Percentiles rank a stretch among this genome's conserved stretches.
Evolutionary conservation across 2,329 filamentous ascomycete genomes (phyloP).

Genomic region (Hypomyces rosellus): DNA sequence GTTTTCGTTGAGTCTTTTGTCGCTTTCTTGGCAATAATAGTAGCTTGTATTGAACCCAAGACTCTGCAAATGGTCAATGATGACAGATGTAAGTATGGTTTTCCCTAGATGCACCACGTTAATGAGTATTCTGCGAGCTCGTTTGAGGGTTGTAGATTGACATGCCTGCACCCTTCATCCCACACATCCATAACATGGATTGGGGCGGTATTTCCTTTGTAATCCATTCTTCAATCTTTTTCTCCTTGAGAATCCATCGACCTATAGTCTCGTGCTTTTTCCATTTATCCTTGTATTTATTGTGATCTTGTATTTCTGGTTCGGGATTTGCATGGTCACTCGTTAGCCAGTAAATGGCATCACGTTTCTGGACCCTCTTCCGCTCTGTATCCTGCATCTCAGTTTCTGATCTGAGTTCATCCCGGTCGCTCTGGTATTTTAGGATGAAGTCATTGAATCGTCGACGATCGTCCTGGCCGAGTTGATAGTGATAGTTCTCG

Average conservation of each 20-base stretch:
- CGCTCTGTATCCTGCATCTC: background rate
- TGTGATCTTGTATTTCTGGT: background rate
- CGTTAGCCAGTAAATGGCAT: background rate
- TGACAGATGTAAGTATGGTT: background rate
- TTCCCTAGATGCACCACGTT: background rate
- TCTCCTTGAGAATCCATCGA: background rate
- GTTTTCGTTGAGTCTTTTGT: background rate
- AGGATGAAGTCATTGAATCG: background rate
- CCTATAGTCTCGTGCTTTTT: background rate
- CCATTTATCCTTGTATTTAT: background rate
- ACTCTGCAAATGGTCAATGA: background rate
- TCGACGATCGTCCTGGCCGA: background rate
- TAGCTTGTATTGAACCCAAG: background rate
- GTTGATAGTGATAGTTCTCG: background rate
- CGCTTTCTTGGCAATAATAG: background rate
- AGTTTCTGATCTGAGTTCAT: background rate
- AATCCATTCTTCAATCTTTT: background rate
- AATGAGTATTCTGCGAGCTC: no score
- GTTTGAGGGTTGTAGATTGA: background rate
- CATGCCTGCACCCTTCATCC: background rate
- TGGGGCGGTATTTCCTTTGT: background rate
- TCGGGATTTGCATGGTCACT: background rate
- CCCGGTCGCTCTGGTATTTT: background rate
- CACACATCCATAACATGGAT: background rate
- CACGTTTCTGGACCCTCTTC: background rate